Percentiles rank a stretch among this genome's conserved stretches.
phyloP scores from a whole-genome alignment of 352 stramenopile genomes.

The Saprolegnia parasitica region DNA sequence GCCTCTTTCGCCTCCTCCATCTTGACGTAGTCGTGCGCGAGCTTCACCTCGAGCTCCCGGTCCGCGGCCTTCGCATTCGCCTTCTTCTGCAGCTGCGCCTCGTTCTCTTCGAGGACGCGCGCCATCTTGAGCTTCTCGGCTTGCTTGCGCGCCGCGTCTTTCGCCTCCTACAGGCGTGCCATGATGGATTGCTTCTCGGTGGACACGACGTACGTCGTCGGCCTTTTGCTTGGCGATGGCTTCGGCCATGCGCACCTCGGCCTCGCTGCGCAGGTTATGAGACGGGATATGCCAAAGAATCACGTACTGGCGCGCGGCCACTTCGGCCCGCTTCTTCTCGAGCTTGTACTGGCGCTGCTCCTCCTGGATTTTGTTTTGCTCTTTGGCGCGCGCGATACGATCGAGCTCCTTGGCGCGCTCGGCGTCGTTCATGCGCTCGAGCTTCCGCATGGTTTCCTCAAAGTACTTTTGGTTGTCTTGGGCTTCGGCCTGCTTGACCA shows the following conservation, averaged over 20 bases:
- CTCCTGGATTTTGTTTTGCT: conserved; percentile 64
- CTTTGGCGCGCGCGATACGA: conserved; percentile 46
- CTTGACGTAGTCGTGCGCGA: conserved; percentile 61
- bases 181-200: neutral
- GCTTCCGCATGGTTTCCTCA: conserved; percentile 43
- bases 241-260: conserved; percentile 47
- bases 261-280: neutral
- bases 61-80: conserved; percentile 47
- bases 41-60: conserved; percentile 54
- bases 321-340: conserved; percentile 49
- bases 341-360: conserved; percentile 60
- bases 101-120: conserved; percentile 58
- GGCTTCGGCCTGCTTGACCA: conserved; percentile 37
- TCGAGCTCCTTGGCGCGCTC: conserved; percentile 53
- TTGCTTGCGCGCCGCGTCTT: conserved; percentile 47
- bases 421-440: conserved; percentile 44
- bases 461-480: conserved; percentile 48
- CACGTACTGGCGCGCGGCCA: conserved; percentile 15
- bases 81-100: conserved; percentile 57
- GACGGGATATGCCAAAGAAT: neutral
- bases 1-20: conserved; percentile 73
- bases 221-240: conserved; percentile 47
- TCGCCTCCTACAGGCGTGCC: conserved; percentile 26
- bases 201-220: conserved; percentile 34
- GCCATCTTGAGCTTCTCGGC: conserved; percentile 57